A percentile compares a stretch with the other conserved stretches of the same genome.
Conservation (phyloP, 2,329 filamentous ascomycete genomes). For the Colletotrichum lindemuthianum region DNA sequence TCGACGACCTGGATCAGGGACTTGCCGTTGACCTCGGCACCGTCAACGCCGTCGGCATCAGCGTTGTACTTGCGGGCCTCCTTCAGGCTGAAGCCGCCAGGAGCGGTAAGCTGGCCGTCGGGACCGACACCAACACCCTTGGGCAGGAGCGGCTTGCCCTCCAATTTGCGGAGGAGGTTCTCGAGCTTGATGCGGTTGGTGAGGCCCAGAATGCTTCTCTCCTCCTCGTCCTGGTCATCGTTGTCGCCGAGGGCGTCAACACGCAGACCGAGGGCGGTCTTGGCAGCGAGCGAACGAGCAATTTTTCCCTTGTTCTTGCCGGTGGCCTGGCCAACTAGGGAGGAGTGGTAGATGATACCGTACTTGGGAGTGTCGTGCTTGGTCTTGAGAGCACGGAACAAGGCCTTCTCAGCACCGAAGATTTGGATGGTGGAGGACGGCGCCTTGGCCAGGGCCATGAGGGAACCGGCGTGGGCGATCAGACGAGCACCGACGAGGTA, state of each 20-base stretch:
- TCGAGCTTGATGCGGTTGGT: slow-evolving; percentile 78
- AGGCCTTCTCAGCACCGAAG: slow-evolving; percentile 96
- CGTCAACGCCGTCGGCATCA: slow-evolving; percentile 86
- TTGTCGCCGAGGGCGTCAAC: slow-evolving; percentile 79
- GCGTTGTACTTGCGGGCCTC: slow-evolving; percentile 94
- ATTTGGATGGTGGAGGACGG: slow-evolving; percentile 98
- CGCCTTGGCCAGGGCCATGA: slow-evolving; percentile 94
- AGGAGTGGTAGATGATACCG: slow-evolving; percentile 92
- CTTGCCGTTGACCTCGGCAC: slow-evolving; percentile 57
- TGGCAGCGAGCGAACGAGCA: slow-evolving; percentile 93
- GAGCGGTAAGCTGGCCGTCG: slow-evolving; percentile 70
- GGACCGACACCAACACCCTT: slow-evolving; percentile 80
- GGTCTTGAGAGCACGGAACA: slow-evolving; percentile 98
- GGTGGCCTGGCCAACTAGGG: slow-evolving; percentile 94
- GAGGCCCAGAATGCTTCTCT: slow-evolving; percentile 83
- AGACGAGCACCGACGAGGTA: slow-evolving; percentile 94
- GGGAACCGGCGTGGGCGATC: slow-evolving; percentile 92
- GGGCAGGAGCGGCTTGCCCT: slow-evolving; percentile 88
- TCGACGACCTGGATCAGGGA: slow-evolving; percentile 59
- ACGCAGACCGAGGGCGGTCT: slow-evolving; percentile 91
- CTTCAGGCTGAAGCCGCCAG: slow-evolving; percentile 90
- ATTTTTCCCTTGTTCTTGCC: slow-evolving; percentile 99
- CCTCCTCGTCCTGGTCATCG: slow-evolving; percentile 82
- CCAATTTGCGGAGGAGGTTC: slow-evolving; percentile 78
- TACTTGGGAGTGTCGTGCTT: slow-evolving; percentile 99